These are phyloP conservation scores for Verbascum thapsus DNA, from an alignment of 257 asterid species.

Conservation along the genomic window DNA sequence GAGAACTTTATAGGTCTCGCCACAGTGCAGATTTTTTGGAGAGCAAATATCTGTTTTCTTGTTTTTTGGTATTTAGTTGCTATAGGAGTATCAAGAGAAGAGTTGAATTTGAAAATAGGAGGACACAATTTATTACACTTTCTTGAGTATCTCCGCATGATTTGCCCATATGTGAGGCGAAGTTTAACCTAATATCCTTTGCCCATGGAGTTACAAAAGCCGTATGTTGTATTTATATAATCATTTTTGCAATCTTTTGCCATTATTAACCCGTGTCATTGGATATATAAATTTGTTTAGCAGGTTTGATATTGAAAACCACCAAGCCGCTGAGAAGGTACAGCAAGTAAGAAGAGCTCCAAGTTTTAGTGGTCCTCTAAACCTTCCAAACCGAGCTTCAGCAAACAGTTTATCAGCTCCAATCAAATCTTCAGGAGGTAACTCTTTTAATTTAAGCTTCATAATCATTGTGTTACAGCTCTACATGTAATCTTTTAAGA, in stretches of 20 bases:
- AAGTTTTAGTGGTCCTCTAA: slow-evolving; percentile 93
- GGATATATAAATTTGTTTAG: slow-evolving; percentile 29
- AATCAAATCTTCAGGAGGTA: slow-evolving; percentile 96
- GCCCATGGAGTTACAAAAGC: slow-evolving; percentile 19
- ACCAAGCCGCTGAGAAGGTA: slow-evolving; percentile 60
- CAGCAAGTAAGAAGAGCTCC: slow-evolving; percentile 75
- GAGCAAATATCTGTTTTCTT: slow-evolving; percentile 1
- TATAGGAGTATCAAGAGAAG: slow-evolving; percentile 5
- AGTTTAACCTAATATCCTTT: slow-evolving; percentile 16
- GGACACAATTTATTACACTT: neutral
- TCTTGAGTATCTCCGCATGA: neutral
- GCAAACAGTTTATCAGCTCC: slow-evolving; percentile 99
- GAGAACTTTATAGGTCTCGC: slow-evolving; percentile 9
- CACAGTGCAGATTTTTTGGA: neutral
- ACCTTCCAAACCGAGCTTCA: slow-evolving; percentile 96
- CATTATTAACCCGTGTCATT: neutral
- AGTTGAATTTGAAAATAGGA: neutral
- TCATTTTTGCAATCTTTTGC: slow-evolving; percentile 26
- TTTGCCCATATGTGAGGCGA: slow-evolving; percentile 9
- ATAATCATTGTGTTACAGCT: slow-evolving; percentile 22
- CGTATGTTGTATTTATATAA: neutral
- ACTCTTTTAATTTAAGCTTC: slow-evolving; percentile 24
- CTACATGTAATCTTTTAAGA: slow-evolving; percentile 14
- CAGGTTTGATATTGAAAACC: slow-evolving; percentile 73
- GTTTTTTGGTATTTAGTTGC: neutral